Evolutionary conservation across 768 basidiomycete species (phyloP).

Genomic region (Chalciporus piperatus): DNA sequence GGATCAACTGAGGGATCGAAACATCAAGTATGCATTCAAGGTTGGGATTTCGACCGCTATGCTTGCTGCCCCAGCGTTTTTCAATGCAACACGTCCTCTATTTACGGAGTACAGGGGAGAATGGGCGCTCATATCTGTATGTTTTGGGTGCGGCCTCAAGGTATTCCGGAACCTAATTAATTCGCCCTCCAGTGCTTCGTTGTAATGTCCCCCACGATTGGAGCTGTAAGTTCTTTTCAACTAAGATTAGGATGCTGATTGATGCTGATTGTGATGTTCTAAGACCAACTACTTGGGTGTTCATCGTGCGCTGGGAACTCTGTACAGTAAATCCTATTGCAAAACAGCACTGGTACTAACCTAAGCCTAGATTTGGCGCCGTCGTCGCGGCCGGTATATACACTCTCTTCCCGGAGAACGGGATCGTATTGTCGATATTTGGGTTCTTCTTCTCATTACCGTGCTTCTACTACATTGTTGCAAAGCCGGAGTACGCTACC

Average conservation of each 20-base stretch:
- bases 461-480: slow-evolving; percentile 89
- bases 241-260: background rate
- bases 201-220: slow-evolving; percentile 90
- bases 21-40: slow-evolving; percentile 87
- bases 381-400: slow-evolving; percentile 70
- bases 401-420: slow-evolving; percentile 71
- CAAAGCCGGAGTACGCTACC: slow-evolving; percentile 71
- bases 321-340: slow-evolving; percentile 47
- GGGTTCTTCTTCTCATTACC: slow-evolving; percentile 91
- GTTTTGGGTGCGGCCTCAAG: slow-evolving; percentile 25
- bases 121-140: slow-evolving; percentile 92
- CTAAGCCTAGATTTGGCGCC: slow-evolving; percentile 64
- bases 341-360: slow-evolving; percentile 8
- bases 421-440: slow-evolving; percentile 70
- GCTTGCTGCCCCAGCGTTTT: slow-evolving; percentile 86
- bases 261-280: slow-evolving; percentile 9
- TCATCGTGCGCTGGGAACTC: slow-evolving; percentile 81
- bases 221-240: slow-evolving; percentile 54
- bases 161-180: slow-evolving; percentile 4
- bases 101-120: slow-evolving; percentile 87
- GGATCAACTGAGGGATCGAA: slow-evolving; percentile 59
- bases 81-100: slow-evolving; percentile 68
- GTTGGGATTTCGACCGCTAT: slow-evolving; percentile 80
- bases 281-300: slow-evolving; percentile 85
- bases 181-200: slow-evolving; percentile 61